Evolutionary conservation across 176 grass and related monocot genomes (phyloP), one percentile per base, ranked within the genome.

Genomic region (Oryza brachyantha): DNA sequence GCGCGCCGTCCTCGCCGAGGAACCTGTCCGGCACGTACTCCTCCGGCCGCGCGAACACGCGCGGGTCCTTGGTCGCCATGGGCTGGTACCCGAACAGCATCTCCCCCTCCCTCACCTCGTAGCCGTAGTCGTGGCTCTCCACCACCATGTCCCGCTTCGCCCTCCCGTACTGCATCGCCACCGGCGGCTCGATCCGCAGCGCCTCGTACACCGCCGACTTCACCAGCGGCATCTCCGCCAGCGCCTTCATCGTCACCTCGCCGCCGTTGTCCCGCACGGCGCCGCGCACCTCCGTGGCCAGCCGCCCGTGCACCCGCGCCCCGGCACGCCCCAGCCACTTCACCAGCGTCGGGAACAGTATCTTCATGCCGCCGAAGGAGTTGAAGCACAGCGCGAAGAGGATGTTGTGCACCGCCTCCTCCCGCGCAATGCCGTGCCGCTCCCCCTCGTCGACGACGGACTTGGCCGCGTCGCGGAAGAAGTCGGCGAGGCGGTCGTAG

Each of bases 81-180:
- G 92, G 96, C 87, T 99, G 96, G 88, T 99, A 99, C 0, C 96
- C 96, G 68, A 99, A 99, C 43, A 99, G 87, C 90, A 99, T 87
- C 89, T 99, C 96, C 37, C 96, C 96, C 16, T 85, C 84, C 11
- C 93, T 76, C 41, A 99, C 96, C 80, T 96, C 86, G 86, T 83
- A 99, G 4, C 87, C 90, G 24, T 89, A 85, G 87, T 96, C 92
- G 57, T 99, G 96, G 86, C 96, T 99, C 74, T 93, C 85, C 70
- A 99, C 83, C 81, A 99, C 96, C 86, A 99, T 80, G 86, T 99
- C 92, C n/a, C 85, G 70, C 87, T 96, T 99, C 14, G 92, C 92
- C 40, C 88, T 71, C 0, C 96, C 96, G 75, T 93, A 96, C 88
- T 99, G 96, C 81, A 99, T 86, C 84, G 96, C 31, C 62, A 99